Evolutionary conservation across 495 filamentous ascomycete species (phyloP).

Genomic region (Eremomyces bilateralis): DNA sequence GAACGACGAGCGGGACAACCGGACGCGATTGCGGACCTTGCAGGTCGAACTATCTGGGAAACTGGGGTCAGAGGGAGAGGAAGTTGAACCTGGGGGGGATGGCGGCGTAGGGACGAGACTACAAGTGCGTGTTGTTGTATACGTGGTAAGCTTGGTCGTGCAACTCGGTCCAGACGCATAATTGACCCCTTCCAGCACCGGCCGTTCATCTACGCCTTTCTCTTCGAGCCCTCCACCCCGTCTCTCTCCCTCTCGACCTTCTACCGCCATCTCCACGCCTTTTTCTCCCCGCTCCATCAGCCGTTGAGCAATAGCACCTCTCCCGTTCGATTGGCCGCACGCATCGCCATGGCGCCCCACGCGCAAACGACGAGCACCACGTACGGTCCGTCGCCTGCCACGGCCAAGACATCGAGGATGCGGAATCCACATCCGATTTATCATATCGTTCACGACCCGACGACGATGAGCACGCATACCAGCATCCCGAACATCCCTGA

Average conservation of each 20-base stretch:
- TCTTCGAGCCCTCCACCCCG: conserved; percentile 53
- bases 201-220: conserved; percentile 80
- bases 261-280: conserved; percentile 64
- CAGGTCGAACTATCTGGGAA: conserved; percentile 21
- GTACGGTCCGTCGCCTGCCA: conserved; percentile 14
- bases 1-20: conserved; percentile 14
- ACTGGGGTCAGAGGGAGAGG: too few species aligned
- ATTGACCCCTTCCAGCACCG: conserved; percentile 29
- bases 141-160: conserved; percentile 25
- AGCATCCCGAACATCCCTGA: conserved; percentile 83
- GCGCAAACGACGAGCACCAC: conserved; percentile 12
- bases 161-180: too few species aligned
- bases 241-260: conserved; percentile 44
- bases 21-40: conserved; percentile 28
- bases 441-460: conserved; percentile 72
- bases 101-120: too few species aligned
- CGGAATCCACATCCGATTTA: conserved; percentile 34
- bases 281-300: conserved; percentile 57
- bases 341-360: conserved; percentile 21
- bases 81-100: too few species aligned
- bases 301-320: conserved; percentile 46
- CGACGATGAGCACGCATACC: conserved; percentile 51
- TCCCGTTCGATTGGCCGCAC: conserved; percentile 25
- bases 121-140: conserved; percentile 57
- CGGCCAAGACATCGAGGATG: conserved; percentile 17